phyloP scores from a whole-genome alignment of 2,329 filamentous ascomycete species.

The Alternaria triticina region DNA sequence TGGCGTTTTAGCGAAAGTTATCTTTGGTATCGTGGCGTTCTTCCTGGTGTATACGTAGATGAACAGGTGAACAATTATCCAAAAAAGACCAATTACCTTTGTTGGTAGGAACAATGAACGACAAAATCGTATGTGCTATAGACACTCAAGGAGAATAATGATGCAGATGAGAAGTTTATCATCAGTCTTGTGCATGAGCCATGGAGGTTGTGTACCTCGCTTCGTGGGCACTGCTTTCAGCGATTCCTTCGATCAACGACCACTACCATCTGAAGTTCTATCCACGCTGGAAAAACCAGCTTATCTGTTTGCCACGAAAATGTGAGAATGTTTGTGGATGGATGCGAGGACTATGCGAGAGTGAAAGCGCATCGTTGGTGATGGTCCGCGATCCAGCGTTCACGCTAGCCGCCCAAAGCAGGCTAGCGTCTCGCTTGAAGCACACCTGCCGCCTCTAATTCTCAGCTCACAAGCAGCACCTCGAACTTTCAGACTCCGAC shows the following conservation, averaged over 20 bases:
- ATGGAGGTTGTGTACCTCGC: background rate
- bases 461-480: background rate
- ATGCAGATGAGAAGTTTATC: background rate
- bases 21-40: background rate
- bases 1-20: background rate
- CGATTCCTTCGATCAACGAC: background rate
- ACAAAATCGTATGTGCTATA: fast-evolving
- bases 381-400: background rate
- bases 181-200: background rate
- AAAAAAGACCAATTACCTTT: fast-evolving
- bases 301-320: background rate
- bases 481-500: slow-evolving; percentile 32
- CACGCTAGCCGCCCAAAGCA: background rate
- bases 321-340: background rate
- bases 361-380: background rate
- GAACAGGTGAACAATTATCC: background rate
- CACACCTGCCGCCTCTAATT: slow-evolving; percentile 7
- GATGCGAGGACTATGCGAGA: background rate
- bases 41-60: background rate
- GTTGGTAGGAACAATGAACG: fast-evolving
- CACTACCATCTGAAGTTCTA: background rate
- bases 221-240: background rate
- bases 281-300: background rate
- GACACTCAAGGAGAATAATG: fast-evolving
- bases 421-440: slow-evolving; percentile 11